These are phyloP conservation scores for Panicum miliaceum DNA, from an alignment of 176 grass and related monocot genomes.

Conservation along the genomic window DNA sequence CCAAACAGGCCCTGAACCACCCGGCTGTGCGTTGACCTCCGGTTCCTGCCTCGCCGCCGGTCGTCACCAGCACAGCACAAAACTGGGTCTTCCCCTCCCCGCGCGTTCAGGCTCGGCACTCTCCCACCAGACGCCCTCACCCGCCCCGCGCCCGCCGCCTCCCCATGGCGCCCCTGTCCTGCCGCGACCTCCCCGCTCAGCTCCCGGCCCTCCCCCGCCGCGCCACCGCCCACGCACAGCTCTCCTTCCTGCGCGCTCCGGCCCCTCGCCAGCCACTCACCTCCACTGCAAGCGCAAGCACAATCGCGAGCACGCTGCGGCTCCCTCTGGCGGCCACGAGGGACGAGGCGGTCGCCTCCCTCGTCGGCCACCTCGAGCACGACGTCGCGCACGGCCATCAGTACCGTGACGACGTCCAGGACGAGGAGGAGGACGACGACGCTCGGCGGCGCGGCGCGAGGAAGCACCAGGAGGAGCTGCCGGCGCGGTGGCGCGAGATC, in stretches of 20 bases:
- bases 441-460: neutral
- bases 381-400: neutral
- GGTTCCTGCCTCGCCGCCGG: neutral
- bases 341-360: conserved; percentile 51
- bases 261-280: neutral
- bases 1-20: neutral
- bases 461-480: conserved; percentile 17
- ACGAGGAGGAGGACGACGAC: conserved; percentile 19
- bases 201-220: conserved; percentile 29
- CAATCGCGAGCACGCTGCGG: neutral
- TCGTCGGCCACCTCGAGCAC: conserved; percentile 52
- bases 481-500: conserved; percentile 72
- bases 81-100: neutral
- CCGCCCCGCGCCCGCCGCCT: neutral
- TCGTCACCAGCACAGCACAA: neutral
- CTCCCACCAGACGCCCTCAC: neutral
- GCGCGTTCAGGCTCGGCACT: neutral
- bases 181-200: conserved; percentile 30
- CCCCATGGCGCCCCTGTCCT: conserved; percentile 41
- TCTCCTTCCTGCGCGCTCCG: conserved; percentile 39
- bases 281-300: neutral
- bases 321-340: conserved; percentile 43
- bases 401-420: neutral
- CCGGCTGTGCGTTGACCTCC: neutral
- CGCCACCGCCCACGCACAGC: neutral